phyloP scores from a whole-genome alignment of 495 filamentous ascomycete species.

The Xylaria flabelliformis region DNA sequence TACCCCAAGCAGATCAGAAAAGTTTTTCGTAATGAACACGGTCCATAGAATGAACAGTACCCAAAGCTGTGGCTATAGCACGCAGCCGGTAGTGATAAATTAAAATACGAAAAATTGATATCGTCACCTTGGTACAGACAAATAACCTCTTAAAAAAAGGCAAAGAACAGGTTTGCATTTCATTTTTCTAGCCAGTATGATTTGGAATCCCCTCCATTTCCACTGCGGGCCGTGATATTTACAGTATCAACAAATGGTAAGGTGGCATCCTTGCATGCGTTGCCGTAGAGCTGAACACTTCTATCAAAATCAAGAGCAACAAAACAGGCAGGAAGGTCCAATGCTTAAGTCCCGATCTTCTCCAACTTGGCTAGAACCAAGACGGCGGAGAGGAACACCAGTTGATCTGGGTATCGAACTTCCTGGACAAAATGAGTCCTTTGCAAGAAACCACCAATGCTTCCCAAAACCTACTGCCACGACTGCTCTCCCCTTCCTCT shows the following conservation, averaged over 20 bases:
- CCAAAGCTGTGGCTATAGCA: neutral
- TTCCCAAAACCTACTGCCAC: slow-evolving; percentile 27
- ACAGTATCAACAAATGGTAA: slow-evolving; percentile 36
- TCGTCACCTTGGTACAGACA: neutral
- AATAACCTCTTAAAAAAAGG: neutral
- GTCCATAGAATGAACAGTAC: neutral
- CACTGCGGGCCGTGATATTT: slow-evolving; percentile 39
- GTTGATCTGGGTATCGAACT: slow-evolving; percentile 21
- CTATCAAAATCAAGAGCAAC: slow-evolving; percentile 25
- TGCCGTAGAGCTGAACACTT: slow-evolving; percentile 22
- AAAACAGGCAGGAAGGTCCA: slow-evolving; percentile 14
- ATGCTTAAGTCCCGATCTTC: slow-evolving; percentile 16
- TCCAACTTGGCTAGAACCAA: slow-evolving; percentile 28
- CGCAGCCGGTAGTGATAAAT: neutral
- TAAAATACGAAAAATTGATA: neutral
- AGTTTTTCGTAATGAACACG: neutral
- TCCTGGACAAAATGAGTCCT: slow-evolving; percentile 25
- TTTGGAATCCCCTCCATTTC: slow-evolving; percentile 25
- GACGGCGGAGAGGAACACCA: slow-evolving; percentile 16
- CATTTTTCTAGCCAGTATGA: neutral
- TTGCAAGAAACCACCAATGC: slow-evolving; percentile 27
- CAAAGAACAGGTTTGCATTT: neutral
- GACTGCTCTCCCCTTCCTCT: slow-evolving; percentile 21
- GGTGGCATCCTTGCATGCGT: slow-evolving; percentile 16
- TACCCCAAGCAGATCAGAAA: slow-evolving; percentile 10